Evolutionary conservation across 257 asterid species (phyloP).

Genomic region (Nicotiana sylvestris): DNA sequence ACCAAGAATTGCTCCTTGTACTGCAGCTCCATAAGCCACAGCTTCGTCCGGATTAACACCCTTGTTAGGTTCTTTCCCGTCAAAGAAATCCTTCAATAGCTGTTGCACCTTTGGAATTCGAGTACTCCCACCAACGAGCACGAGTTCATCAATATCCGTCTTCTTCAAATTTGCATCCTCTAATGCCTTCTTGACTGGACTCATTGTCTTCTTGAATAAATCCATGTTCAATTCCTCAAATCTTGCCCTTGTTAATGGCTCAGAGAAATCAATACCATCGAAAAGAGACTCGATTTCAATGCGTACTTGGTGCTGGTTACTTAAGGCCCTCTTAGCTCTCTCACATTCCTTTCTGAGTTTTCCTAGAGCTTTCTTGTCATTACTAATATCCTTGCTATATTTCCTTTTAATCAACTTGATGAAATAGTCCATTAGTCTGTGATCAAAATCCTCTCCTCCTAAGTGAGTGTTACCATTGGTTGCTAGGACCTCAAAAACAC

Average conservation of each 20-base stretch:
- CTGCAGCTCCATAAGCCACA: slow-evolving; percentile 30
- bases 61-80: slow-evolving; percentile 27
- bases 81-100: slow-evolving; percentile 31
- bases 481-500: slow-evolving; percentile 29
- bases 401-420: slow-evolving; percentile 20
- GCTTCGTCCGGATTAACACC: slow-evolving; percentile 32
- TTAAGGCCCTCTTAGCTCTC: slow-evolving; percentile 26
- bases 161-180: slow-evolving; percentile 24
- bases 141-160: slow-evolving; percentile 23
- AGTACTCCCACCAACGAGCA: slow-evolving; percentile 33
- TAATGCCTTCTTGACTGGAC: slow-evolving; percentile 25
- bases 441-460: slow-evolving; percentile 31
- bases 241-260: slow-evolving; percentile 23
- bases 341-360: slow-evolving; percentile 26
- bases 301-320: slow-evolving; percentile 25
- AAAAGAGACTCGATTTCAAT: slow-evolving; percentile 23
- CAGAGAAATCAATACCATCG: slow-evolving; percentile 26
- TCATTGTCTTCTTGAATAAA: slow-evolving; percentile 27
- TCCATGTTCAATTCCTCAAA: slow-evolving; percentile 28
- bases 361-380: slow-evolving; percentile 24
- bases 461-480: slow-evolving; percentile 27
- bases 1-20: slow-evolving; percentile 28
- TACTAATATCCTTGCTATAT: slow-evolving; percentile 24
- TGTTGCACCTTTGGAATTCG: slow-evolving; percentile 33
- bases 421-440: slow-evolving; percentile 17